phyloP scores from a whole-genome alignment of 1,139 yeast genomes.

The Taphrina flavorubra region DNA sequence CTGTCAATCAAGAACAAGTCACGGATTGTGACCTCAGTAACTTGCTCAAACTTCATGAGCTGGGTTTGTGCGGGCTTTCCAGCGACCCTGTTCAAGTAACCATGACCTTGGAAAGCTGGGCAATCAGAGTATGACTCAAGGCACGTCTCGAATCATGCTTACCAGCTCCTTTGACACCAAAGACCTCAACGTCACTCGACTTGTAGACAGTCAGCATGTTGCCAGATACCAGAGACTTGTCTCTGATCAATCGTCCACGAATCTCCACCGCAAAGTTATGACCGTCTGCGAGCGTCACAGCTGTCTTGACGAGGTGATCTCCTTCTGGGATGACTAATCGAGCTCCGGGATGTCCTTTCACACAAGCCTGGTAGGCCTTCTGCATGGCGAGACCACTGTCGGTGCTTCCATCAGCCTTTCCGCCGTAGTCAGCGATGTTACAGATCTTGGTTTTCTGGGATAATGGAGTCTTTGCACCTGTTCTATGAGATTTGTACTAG shows the following conservation, averaged over 20 bases:
- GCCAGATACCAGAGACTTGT: background rate
- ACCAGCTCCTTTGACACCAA: constrained; percentile 10
- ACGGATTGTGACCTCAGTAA: constrained; percentile 10
- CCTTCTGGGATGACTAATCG: constrained; percentile 3
- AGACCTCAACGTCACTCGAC: constrained; percentile 13
- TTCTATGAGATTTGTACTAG: background rate
- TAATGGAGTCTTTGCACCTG: constrained; percentile 15
- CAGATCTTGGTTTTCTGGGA: constrained; percentile 15
- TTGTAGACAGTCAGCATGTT: constrained; percentile 2
- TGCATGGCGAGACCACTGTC: constrained; percentile 4
- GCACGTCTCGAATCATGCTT: background rate
- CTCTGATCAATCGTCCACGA: constrained; percentile 3
- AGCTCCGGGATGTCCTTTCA: background rate
- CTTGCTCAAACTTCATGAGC: constrained; percentile 16
- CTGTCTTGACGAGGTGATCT: constrained; percentile 4
- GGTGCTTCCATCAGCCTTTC: constrained; percentile 5
- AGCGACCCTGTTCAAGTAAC: constrained; percentile 12
- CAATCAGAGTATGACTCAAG: background rate
- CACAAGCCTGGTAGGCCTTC: constrained; percentile 6
- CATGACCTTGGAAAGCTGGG: constrained; percentile 18
- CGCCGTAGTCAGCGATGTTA: constrained; percentile 12
- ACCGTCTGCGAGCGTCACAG: background rate
- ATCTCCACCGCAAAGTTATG: constrained; percentile 9
- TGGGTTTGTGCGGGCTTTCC: constrained; percentile 1
- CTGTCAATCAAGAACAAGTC: constrained; percentile 19